Evolutionary conservation across 768 basidiomycete species (phyloP), one percentile per base, ranked within the genome.

Genomic region (Cystoderma amianthinum): DNA sequence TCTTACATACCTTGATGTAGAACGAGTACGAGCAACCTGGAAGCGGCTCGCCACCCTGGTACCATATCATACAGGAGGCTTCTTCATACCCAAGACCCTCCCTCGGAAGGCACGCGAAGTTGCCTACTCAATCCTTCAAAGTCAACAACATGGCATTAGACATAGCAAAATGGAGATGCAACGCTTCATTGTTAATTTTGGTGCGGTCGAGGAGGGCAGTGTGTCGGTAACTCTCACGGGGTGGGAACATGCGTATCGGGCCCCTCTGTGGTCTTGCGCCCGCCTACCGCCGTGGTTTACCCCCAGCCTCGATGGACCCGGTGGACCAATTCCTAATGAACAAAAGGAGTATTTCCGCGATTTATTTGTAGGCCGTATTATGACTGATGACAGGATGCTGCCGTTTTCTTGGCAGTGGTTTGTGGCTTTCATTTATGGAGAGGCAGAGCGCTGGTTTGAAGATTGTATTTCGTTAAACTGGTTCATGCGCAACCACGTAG

Each of bases 361-460:
- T 18, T 19, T 47, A 21, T 46, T 60, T 21, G 48, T 56, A 43
- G 37, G 42, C 23, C 37, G 37, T 10, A 51, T 55, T 32, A 46
- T 56, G 42, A 46, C 48, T 43, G 46, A 45, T 30, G 41, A 40
- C 2, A 41, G 42, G 18, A 30, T 46, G 16, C 19, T 53, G 15
- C 47, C 43, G 19, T 37, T 38, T 35, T 35, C 48, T 20, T 36
- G 32, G 36, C 41, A 50, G 15, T 60, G 59, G 59, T 36, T 60
- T 42, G 35, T 55, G 23, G 57, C 57, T 36, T 44, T 56, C 36
- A 50, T 58, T 32, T 60, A 46, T 18, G 58, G 58, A 21, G 44
- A 42, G 32, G 45, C 59, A 13, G 58, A 60, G 40, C 59, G 58
- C 18, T 60, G 58, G 58, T 60, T 60, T 38, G 59, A 60, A 44